A percentile compares a stretch with the other conserved stretches of the same genome.
phyloP scores from a whole-genome alignment of 2,329 filamentous ascomycete genomes.

The Fusarium fujikuroi region DNA sequence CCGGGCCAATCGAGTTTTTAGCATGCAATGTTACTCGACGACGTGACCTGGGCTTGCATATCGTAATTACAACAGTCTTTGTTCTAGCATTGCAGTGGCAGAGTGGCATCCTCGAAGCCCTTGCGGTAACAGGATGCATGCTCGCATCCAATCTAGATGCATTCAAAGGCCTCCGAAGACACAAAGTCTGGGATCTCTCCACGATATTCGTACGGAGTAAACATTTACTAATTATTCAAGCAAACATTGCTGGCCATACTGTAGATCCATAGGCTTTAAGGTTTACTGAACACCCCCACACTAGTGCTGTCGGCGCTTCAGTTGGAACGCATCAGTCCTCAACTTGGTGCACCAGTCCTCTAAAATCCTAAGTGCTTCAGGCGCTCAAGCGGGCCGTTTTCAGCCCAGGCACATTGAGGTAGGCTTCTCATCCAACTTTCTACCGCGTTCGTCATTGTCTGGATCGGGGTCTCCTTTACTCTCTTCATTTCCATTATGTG shows the following conservation, averaged over 20 bases:
- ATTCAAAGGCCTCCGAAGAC: not conserved
- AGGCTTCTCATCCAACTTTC: constrained; percentile 9
- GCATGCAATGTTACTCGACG: constrained; percentile 33
- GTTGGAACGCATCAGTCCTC: constrained; percentile 7
- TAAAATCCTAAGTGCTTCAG: constrained; percentile 12
- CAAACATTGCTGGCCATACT: not conserved
- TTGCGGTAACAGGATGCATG: constrained; percentile 4
- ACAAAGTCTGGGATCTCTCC: not conserved
- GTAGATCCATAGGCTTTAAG: not conserved
- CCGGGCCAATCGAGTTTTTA: constrained; percentile 10
- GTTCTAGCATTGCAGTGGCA: constrained; percentile 2
- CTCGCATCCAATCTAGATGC: constrained; percentile 17
- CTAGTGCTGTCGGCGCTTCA: constrained; percentile 34
- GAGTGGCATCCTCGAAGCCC: not conserved
- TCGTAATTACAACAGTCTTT: constrained; percentile 43
- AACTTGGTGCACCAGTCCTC: constrained; percentile 11
- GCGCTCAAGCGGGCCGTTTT: constrained; percentile 26
- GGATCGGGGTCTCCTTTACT: not conserved
- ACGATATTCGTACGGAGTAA: not conserved
- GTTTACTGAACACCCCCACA: not conserved
- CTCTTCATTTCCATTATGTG: constrained; percentile 13
- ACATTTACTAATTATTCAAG: not conserved
- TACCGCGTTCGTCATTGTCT: constrained; percentile 20
- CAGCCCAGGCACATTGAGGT: constrained; percentile 7
- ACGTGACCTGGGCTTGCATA: constrained; percentile 40